phyloP scores from a whole-genome alignment of 345 rosid species.

The Eucalyptus caleyi region DNA sequence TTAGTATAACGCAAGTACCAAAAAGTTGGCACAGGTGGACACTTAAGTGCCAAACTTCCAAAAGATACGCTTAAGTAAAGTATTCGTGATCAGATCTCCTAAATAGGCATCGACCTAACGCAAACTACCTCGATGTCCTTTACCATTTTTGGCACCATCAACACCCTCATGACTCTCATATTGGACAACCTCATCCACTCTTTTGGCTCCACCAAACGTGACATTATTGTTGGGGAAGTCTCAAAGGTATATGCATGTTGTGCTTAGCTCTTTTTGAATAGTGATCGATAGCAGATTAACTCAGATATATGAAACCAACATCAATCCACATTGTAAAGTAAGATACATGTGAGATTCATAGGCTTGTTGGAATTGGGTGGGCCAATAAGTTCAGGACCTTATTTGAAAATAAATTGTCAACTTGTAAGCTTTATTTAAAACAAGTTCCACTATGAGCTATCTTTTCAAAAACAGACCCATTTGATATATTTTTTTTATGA shows the following conservation, averaged over 20 bases:
- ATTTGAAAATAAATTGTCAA: background rate
- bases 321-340: background rate
- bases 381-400: background rate
- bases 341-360: background rate
- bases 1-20: no score
- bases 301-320: background rate
- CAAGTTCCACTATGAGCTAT: background rate
- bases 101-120: no score
- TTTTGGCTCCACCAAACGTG: conserved; percentile 22
- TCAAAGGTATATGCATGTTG: conserved; percentile 13
- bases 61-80: no score
- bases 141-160: background rate
- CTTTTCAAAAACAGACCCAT: background rate
- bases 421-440: background rate
- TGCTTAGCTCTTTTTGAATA: background rate
- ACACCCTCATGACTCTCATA: conserved; percentile 13
- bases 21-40: no score
- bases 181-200: conserved; percentile 45
- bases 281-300: background rate
- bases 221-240: conserved; percentile 27
- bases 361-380: background rate
- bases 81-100: no score
- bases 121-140: background rate
- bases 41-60: no score
- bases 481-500: background rate